Evolutionary conservation across 306 rosid genomes (phyloP).

Genomic region (Vigna angularis): DNA sequence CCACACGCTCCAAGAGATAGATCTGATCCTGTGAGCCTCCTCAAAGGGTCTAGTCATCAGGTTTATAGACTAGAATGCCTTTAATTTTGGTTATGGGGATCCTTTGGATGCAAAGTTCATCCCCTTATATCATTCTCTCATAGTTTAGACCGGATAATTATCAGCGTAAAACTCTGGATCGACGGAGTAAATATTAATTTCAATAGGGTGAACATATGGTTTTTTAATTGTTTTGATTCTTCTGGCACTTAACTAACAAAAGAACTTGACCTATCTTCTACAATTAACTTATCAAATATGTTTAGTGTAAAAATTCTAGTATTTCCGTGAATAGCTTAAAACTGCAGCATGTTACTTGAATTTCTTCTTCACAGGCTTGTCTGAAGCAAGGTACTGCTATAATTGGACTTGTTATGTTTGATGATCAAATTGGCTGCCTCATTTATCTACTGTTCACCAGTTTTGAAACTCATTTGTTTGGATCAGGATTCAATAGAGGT

Average conservation of each 20-base stretch:
- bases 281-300: slow-evolving; percentile 43
- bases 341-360: slow-evolving; percentile 90
- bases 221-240: slow-evolving; percentile 44
- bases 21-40: background rate
- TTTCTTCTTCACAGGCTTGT: slow-evolving; percentile 95
- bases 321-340: slow-evolving; percentile 70
- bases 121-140: slow-evolving; percentile 24
- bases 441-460: slow-evolving; percentile 97
- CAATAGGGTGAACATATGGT: slow-evolving; percentile 11
- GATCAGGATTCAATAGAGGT: slow-evolving; percentile 99
- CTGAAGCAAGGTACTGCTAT: slow-evolving; percentile 99
- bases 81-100: slow-evolving; percentile 31
- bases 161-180: slow-evolving; percentile 10
- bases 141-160: slow-evolving; percentile 34
- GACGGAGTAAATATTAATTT: slow-evolving; percentile 20
- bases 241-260: slow-evolving; percentile 43
- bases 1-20: background rate
- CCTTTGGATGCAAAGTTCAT: slow-evolving; percentile 33
- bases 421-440: slow-evolving; percentile 94
- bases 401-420: slow-evolving; percentile 95
- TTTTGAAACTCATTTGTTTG: slow-evolving; percentile 94
- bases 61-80: slow-evolving; percentile 20
- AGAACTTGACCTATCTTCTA: slow-evolving; percentile 36
- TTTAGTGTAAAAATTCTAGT: slow-evolving; percentile 51
- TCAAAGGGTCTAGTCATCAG: slow-evolving; percentile 24